Base-by-base conservation (phyloP, 2,329 filamentous ascomycete genomes). In the Pestalotiopsis sp. region DNA sequence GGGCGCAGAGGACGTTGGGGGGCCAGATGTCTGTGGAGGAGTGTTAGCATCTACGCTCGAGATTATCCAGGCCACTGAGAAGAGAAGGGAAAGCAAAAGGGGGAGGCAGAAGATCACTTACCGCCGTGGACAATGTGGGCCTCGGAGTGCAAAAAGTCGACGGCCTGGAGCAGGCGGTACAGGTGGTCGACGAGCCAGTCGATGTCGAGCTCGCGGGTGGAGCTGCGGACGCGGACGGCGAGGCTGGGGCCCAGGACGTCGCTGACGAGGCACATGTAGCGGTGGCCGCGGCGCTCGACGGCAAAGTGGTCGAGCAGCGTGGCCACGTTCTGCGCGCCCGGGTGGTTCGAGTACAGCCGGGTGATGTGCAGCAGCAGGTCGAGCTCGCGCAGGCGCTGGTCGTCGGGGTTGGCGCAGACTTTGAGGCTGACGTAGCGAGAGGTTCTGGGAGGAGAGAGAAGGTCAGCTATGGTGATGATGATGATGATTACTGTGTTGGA, bases 121-220 rank as follows among this genome's bases (percentile, higher is more conserved):
- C 71, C 72, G 7, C 72, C 74, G 64, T 75, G 74, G 1, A 73
- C 68, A 7, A 75, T 67, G 17, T 65, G 64, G 2, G 45, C 64
- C 60, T 73, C 36, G 14, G 59, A 45, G 59, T 74, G 73, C 7
- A 75, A 66, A 20, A 69, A 72, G 25, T 74, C 73, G 17, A 76
- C 65, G 17, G 66, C 70, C 41, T 69, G 68, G 38, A 75, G 57
- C 38, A 65, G 70, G 49, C 70, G 71, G 56, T 76, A 75, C 45
- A 79, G 66, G 5, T 77, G 67, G 5, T 66, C 67, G 58, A 74
- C 74, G 1, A 7, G 70, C 75, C 13, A 74, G 69, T 20, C 73
- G 65, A n/a, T 65, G 12, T 59, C 70, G 74, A n/a, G 76, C 36
- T 7, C 74, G 7, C 27, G 57, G 17, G 58, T 25, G 6, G n/a